Base-by-base conservation (phyloP, 176 grass and related monocot genomes). In the Poa pratensis region DNA sequence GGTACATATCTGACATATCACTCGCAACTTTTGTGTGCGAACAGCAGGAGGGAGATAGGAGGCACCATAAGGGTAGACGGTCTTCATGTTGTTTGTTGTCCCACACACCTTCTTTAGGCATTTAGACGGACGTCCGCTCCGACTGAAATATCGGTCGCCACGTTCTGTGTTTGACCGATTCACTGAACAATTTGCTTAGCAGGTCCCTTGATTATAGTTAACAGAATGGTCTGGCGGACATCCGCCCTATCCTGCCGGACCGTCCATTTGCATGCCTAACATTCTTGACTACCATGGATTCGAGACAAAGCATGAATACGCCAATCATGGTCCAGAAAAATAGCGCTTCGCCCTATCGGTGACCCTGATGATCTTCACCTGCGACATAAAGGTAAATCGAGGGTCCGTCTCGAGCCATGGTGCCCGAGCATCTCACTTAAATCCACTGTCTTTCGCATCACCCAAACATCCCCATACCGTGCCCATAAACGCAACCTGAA, bases 401-500 rank as follows among this genome's bases (percentile, higher is more conserved):
- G 24, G 2, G 27, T 34, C 17, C 9, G 27, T 46, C 10, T 43
- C 26, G 1, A 11, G 42, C 11, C 3, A 20, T 19, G 17, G 45
- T 46, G 9, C 45, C 1, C 10, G 2, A 46, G 45, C 45, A 46
- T 52, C 1, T 20, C 3, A 4, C 4, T 19, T 4, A 75, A 15
- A 30, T 53, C 46, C 0, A 75, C 2, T 1, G 73, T 20, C 23
- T 12, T 20, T 5, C 9, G 73, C 3, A 32, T 5, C 48, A 75
- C 73, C 73, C 48, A 75, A 30, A 4, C 4, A 4, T 52, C 15
- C 0, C 1, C 16, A 16, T 34, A 9, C 9, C 24, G 48, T 1
- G 5, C 24, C 73, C 46, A 75, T 24, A 90, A 76, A 48, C 26
- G 74, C 12, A 74, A 39, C 6, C 68, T 84, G 67, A 82, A 84